Base-by-base conservation (phyloP, 2,329 filamentous ascomycete species). In the Aureobasidium sp. region DNA sequence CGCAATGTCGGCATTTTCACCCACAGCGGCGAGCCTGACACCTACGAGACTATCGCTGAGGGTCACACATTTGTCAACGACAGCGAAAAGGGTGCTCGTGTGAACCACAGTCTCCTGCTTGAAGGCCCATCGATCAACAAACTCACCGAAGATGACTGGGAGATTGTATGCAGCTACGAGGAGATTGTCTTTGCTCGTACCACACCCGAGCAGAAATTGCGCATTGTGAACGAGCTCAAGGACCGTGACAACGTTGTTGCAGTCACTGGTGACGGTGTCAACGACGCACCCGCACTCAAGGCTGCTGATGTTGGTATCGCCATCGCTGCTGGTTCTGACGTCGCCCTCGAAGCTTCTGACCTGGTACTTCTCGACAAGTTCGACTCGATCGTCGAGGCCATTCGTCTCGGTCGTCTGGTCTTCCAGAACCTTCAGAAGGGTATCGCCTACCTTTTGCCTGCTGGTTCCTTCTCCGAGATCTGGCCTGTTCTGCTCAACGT, bases 301-400 rank as follows among this genome's bases (percentile, higher is more conserved):
- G 73, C 73, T 21, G 76, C 76, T 3, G 76, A 78, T 63, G 75
- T 78, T 13, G 76, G 76, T 64, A 76, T 78, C 42, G 76, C 75
- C 29, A 78, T 78, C 27, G 62, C 50, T 25, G 57, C 55, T 30
- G 62, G 62, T 21, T 45, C 34, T 11, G 62, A 63, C n/a, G 62
- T 63, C 25, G 62, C 62, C 1, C 55, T 63, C 73, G 87, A 87
- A 37, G 89, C 89, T 73, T 77, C 89, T 68, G 70, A 93, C 69
- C 91, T 94, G 81, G 88, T 94, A 32, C 78, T 94, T 41, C 90
- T 88, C 0, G 89, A 92, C 75, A 91, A 91, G 74, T 93, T 93
- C 74, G 88, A 90, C 66, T 89, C 86, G 0, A 92, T 93, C 64
- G 85, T 93, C 14, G 84, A 88, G 39, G 89, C 89, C 3, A 89